These are phyloP conservation scores for Ilyonectria destructans DNA, from an alignment of 2,329 filamentous ascomycete species.

Conservation along the genomic window DNA sequence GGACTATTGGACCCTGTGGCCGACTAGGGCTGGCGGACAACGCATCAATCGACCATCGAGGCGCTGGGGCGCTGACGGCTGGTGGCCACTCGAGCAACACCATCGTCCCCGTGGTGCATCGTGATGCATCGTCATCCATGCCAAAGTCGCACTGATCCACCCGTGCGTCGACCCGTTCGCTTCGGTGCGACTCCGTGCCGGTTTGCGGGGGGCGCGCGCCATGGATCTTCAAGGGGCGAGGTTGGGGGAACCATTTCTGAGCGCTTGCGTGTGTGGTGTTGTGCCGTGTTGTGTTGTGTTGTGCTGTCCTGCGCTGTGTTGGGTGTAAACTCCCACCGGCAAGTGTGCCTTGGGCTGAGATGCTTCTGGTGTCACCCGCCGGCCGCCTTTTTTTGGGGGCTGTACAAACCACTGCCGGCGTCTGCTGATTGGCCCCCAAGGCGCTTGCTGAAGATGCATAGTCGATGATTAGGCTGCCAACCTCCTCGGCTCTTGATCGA, in stretches of 20 bases:
- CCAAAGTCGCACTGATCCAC: constrained; percentile 7
- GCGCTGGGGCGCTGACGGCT: constrained; percentile 28
- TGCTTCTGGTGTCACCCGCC: constrained; percentile 6
- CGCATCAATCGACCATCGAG: constrained; percentile 45
- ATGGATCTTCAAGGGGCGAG: not conserved
- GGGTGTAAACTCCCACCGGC: constrained; percentile 2
- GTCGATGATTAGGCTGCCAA: not conserved
- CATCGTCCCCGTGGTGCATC: constrained; percentile 15
- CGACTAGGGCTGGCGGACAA: constrained; percentile 40
- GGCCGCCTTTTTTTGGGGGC: not conserved
- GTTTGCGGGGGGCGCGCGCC: not conserved
- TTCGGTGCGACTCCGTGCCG: constrained; percentile 1
- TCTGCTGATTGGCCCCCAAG: not conserved
- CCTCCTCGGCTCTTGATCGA: not conserved
- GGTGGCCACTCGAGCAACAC: constrained; percentile 45
- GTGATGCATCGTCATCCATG: not conserved
- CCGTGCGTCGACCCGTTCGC: constrained; percentile 7
- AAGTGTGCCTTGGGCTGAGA: constrained; percentile 3
- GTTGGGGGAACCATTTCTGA: not conserved
- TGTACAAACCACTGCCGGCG: not conserved
- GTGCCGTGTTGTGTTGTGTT: not conserved
- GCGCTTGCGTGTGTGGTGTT: not conserved
- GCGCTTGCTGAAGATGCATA: not conserved
- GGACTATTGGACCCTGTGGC: not conserved
- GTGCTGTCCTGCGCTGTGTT: not conserved